Percentiles rank a stretch among this genome's conserved stretches.
Evolutionary conservation across 164 flowering plant species (phyloP).

Genomic region (Chimonanthus praecox): DNA sequence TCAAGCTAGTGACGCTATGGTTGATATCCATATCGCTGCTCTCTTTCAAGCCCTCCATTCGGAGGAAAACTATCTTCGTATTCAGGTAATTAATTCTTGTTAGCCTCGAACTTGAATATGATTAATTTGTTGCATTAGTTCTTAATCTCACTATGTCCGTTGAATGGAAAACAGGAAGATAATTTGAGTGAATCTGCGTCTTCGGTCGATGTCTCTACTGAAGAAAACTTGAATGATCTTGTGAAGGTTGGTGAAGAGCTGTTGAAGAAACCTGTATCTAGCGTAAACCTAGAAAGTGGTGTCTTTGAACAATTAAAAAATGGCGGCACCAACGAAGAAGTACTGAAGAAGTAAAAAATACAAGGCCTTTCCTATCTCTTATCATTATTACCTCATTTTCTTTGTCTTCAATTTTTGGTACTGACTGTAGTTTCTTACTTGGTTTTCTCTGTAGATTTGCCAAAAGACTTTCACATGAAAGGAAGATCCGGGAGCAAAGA

Average conservation of each 20-base stretch:
- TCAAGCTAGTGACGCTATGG: constrained; percentile 30
- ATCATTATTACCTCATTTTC: background rate
- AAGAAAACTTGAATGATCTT: constrained; percentile 16
- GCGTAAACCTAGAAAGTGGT: constrained; percentile 21
- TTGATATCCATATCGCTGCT: constrained; percentile 20
- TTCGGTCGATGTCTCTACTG: constrained; percentile 12
- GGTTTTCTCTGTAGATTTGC: constrained; percentile 2
- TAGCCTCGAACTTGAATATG: background rate
- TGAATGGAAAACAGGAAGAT: constrained; percentile 13
- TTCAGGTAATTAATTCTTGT: constrained; percentile 18
- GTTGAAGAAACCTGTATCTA: constrained; percentile 14
- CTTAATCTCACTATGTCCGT: too few relatives aligned
- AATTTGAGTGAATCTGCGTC: constrained; percentile 5
- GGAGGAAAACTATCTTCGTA: constrained; percentile 25
- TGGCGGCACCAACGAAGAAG: constrained; percentile 21
- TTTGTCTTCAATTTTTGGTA: background rate
- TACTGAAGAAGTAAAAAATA: constrained; percentile 16
- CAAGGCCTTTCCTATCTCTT: background rate
- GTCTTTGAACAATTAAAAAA: constrained; percentile 4
- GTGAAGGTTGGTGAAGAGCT: constrained; percentile 17
- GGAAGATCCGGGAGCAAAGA: constrained; percentile 3
- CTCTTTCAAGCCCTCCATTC: constrained; percentile 25
- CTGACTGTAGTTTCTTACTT: background rate
- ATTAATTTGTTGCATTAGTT: too few relatives aligned
- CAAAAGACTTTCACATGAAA: constrained; percentile 5